Percentiles rank a stretch among this genome's conserved stretches.
Evolutionary conservation across 2,329 filamentous ascomycete species (phyloP).

Genomic region (Monilinia fructigena): DNA sequence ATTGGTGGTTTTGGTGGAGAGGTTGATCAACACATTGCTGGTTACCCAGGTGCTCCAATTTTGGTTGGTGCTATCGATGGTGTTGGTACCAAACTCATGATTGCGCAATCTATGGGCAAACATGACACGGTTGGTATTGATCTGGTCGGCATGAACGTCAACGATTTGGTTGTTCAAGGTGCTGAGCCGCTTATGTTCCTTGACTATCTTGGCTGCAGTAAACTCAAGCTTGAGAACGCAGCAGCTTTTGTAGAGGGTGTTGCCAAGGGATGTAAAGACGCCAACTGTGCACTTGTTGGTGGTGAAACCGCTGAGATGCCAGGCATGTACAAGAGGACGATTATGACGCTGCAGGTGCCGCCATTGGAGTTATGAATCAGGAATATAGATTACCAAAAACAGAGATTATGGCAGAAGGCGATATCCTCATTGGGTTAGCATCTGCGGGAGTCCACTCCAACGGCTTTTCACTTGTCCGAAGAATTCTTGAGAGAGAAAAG

Average conservation of each 20-base stretch:
- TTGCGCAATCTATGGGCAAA: conserved; percentile 84
- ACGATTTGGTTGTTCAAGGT: conserved; percentile 93
- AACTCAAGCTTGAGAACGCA: conserved; percentile 74
- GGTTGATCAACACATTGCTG: conserved; percentile 72
- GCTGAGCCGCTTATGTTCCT: conserved; percentile 95
- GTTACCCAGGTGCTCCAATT: conserved; percentile 72
- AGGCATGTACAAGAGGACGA: conserved; percentile 80
- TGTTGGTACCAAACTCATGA: conserved; percentile 94
- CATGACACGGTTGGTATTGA: conserved; percentile 96
- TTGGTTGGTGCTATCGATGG: conserved; percentile 95
- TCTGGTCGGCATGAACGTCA: conserved; percentile 83
- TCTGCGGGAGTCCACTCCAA: conserved; percentile 93
- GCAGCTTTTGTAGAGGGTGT: conserved; percentile 90
- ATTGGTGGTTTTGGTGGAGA: conserved; percentile 86
- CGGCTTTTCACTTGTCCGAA: conserved; percentile 93
- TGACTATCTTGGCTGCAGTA: conserved; percentile 95
- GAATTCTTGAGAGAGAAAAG: conserved; percentile 73
- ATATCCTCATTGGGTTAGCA: conserved; percentile 80
- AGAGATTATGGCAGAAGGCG: conserved; percentile 73
- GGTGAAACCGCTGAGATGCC: conserved; percentile 99
- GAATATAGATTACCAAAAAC: conserved; percentile 72
- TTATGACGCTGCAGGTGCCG: conserved; percentile 90
- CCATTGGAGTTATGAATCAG: conserved; percentile 76
- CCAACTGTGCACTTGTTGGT: conserved; percentile 88
- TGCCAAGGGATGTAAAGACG: conserved; percentile 78